phyloP scores from a whole-genome alignment of 257 asterid genomes.

The Anisodus tanguticus region DNA sequence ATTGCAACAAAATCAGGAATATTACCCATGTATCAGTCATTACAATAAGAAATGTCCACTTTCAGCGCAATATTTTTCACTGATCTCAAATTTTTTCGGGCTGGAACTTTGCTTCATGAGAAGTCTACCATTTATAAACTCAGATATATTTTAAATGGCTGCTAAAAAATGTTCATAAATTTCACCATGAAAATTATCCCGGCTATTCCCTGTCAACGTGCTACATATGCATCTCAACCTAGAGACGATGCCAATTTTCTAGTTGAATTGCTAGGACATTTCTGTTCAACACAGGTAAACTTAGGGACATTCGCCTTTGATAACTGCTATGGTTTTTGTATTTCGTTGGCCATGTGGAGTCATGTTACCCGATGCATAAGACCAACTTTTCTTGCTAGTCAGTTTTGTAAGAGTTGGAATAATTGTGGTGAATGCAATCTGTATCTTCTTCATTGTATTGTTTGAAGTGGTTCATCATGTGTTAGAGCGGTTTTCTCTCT shows the following conservation, averaged over 20 bases:
- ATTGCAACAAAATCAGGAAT: neutral
- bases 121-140: neutral
- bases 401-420: neutral
- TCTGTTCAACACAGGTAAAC: neutral
- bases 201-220: neutral
- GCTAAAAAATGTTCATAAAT: constrained; percentile 13
- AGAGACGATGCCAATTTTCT: neutral
- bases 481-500: neutral
- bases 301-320: neutral
- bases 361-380: neutral
- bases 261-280: neutral
- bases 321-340: neutral
- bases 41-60: neutral
- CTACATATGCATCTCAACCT: neutral
- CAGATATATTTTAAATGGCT: neutral
- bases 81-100: neutral
- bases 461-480: constrained; percentile 1
- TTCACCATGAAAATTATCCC: neutral
- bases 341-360: neutral
- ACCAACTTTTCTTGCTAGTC: constrained; percentile 24
- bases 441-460: constrained; percentile 2
- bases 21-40: neutral
- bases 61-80: neutral
- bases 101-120: neutral
- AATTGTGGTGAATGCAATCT: neutral